Conservation (phyloP, 345 rosid genomes). For the Diplotaxis tenuifolia region DNA sequence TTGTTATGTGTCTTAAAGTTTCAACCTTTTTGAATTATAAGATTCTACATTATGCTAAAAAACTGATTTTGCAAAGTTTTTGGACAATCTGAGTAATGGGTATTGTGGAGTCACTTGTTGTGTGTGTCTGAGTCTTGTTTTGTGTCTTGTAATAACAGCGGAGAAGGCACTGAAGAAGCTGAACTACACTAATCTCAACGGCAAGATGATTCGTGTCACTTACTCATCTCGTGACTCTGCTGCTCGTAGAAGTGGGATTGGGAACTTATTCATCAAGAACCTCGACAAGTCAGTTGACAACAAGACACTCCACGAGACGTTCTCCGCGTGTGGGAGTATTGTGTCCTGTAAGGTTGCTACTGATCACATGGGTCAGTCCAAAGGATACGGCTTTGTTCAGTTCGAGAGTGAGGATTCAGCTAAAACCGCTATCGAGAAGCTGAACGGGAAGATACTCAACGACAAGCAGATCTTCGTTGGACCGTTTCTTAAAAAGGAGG, state of each 20-base stretch:
- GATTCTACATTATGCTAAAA: too few species aligned
- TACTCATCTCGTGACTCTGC: constrained; percentile 75
- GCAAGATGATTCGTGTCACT: constrained; percentile 74
- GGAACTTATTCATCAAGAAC: constrained; percentile 73
- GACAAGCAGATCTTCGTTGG: constrained; percentile 79
- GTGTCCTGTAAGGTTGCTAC: constrained; percentile 80
- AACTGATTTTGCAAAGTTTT: too few species aligned
- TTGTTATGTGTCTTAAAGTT: too few species aligned
- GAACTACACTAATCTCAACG: constrained; percentile 66
- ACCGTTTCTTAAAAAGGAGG: constrained; percentile 74
- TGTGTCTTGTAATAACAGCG: constrained; percentile 44
- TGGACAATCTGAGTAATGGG: too few species aligned
- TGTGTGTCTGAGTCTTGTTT: too few species aligned
- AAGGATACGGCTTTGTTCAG: constrained; percentile 84
- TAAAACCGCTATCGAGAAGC: constrained; percentile 65
- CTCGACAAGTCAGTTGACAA: constrained; percentile 78
- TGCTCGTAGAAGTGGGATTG: constrained; percentile 71
- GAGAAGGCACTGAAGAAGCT: constrained; percentile 70
- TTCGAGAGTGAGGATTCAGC: constrained; percentile 68
- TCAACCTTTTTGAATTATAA: too few species aligned
- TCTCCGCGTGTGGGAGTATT: constrained; percentile 61
- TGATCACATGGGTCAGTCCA: constrained; percentile 67
- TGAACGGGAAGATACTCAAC: constrained; percentile 64
- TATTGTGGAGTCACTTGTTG: too few species aligned
- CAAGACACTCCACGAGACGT: constrained; percentile 68